Conservation (phyloP, 495 filamentous ascomycete species). For the Haplographium delicatum region DNA sequence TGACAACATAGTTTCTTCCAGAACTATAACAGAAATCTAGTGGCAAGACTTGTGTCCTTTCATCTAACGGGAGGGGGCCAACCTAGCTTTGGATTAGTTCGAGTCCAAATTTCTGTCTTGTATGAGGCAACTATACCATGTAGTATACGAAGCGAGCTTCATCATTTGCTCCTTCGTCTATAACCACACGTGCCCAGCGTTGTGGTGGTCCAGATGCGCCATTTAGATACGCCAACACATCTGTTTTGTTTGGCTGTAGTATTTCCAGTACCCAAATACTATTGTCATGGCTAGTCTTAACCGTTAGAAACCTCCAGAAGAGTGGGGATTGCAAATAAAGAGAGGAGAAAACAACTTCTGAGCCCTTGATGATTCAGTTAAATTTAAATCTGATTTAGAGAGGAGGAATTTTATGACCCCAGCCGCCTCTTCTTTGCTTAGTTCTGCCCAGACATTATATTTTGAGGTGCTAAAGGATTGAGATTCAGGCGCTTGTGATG, state of each 20-base stretch:
- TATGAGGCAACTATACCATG: not conserved
- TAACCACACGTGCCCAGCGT: conserved; percentile 42
- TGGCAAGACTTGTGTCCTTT: conserved; percentile 30
- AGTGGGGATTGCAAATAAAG: conserved; percentile 12
- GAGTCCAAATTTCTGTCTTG: not conserved
- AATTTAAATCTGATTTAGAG: conserved; percentile 30
- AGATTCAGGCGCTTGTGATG: not conserved
- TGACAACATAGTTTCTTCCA: conserved; percentile 27
- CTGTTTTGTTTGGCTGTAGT: conserved; percentile 48
- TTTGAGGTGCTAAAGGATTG: conserved; percentile 23
- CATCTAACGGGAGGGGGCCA: conserved; percentile 43
- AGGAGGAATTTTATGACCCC: conserved; percentile 32
- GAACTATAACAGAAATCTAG: conserved; percentile 37
- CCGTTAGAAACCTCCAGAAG: not conserved
- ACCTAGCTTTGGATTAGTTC: no score
- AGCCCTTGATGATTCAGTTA: conserved; percentile 30
- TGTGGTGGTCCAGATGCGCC: conserved; percentile 30
- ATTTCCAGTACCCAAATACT: conserved; percentile 35
- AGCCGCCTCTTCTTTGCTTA: conserved; percentile 30
- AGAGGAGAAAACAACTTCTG: conserved; percentile 31
- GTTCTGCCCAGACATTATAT: conserved; percentile 31
- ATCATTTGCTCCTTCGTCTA: conserved; percentile 35
- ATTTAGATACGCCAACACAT: conserved; percentile 41
- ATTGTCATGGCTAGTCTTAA: not conserved
- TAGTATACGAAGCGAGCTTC: conserved; percentile 30